These are phyloP conservation scores for Saprolegnia parasitica DNA, from an alignment of 352 stramenopile species.

Conservation along the genomic window DNA sequence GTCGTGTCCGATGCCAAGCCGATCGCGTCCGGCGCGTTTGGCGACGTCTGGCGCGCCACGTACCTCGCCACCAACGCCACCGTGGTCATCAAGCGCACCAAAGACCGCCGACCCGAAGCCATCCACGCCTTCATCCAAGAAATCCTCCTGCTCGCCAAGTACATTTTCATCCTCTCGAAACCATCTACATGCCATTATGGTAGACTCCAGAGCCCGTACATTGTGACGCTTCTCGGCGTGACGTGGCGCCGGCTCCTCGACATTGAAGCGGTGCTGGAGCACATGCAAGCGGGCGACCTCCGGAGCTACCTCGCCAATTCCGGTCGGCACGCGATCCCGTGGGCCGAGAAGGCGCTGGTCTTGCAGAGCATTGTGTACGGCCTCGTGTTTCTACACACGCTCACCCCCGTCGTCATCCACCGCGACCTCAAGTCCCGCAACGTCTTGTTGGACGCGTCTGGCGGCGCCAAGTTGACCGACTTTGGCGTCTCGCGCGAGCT, in stretches of 20 bases:
- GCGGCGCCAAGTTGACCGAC: conserved; percentile 40
- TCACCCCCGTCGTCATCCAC: conserved; percentile 35
- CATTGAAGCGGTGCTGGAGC: conserved; percentile 10
- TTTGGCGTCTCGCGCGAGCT: conserved; percentile 35
- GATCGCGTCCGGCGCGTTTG: conserved; percentile 38
- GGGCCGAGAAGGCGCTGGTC: background rate
- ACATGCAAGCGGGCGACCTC: conserved; percentile 21
- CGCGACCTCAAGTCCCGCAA: conserved; percentile 48
- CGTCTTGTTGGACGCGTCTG: conserved; percentile 37
- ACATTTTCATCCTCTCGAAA: too few species aligned
- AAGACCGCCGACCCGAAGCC: conserved; percentile 27
- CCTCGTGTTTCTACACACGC: conserved; percentile 37
- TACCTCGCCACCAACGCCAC: conserved; percentile 32
- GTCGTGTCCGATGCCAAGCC: background rate
- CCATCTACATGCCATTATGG: background rate
- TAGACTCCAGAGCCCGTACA: conserved; percentile 13
- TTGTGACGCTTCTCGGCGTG: conserved; percentile 25
- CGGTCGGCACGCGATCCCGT: background rate
- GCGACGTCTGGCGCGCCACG: conserved; percentile 46
- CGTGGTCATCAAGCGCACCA: conserved; percentile 50
- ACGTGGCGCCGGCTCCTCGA: conserved; percentile 4
- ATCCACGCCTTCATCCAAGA: conserved; percentile 2
- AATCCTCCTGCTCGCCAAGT: conserved; percentile 14
- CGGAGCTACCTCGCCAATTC: background rate
- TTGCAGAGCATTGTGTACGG: conserved; percentile 32